phyloP scores from a whole-genome alignment of 2,329 filamentous ascomycete genomes.

The Fonsecaea monophora region DNA sequence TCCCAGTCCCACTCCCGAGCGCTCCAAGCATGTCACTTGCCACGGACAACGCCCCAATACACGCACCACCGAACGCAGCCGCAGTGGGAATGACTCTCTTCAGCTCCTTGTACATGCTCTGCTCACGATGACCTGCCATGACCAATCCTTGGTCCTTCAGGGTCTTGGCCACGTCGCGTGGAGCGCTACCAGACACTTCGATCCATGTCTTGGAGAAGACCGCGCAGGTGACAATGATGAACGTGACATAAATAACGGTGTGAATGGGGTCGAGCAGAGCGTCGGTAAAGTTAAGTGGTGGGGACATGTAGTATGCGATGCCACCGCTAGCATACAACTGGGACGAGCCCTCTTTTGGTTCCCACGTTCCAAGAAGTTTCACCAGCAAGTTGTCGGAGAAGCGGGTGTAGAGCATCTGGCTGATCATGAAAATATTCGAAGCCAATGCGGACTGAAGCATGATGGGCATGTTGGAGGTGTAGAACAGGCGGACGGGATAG shows the following conservation, averaged over 20 bases:
- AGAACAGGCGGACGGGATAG: conserved; percentile 98
- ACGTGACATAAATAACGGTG: conserved; percentile 91
- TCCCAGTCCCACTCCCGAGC: conserved; percentile 95
- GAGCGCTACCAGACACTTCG: conserved; percentile 96
- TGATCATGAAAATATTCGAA: conserved; percentile 98
- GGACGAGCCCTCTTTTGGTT: conserved; percentile 92
- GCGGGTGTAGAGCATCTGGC: conserved; percentile 98
- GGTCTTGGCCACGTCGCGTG: conserved; percentile 98
- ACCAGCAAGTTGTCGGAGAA: conserved; percentile 99
- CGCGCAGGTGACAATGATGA: conserved; percentile 97
- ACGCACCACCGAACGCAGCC: conserved; percentile 96
- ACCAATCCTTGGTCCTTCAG: conserved; percentile 99
- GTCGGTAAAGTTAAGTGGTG: conserved; percentile 95
- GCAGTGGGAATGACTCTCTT: conserved; percentile 99
- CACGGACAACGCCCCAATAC: conserved; percentile 96
- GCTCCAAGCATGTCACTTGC: conserved; percentile 94
- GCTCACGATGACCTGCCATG: conserved; percentile 99
- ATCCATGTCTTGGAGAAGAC: conserved; percentile 99
- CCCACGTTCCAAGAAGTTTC: conserved; percentile 97
- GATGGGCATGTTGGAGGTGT: conserved; percentile 99
- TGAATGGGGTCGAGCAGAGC: conserved; percentile 96
- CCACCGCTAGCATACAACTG: conserved; percentile 94
- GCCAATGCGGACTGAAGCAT: conserved; percentile 99
- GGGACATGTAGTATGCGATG: conserved; percentile 99
- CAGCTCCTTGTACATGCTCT: conserved; percentile 99